Conservation (phyloP, 768 basidiomycete species). For the Phanerodontia chrysosporium region DNA sequence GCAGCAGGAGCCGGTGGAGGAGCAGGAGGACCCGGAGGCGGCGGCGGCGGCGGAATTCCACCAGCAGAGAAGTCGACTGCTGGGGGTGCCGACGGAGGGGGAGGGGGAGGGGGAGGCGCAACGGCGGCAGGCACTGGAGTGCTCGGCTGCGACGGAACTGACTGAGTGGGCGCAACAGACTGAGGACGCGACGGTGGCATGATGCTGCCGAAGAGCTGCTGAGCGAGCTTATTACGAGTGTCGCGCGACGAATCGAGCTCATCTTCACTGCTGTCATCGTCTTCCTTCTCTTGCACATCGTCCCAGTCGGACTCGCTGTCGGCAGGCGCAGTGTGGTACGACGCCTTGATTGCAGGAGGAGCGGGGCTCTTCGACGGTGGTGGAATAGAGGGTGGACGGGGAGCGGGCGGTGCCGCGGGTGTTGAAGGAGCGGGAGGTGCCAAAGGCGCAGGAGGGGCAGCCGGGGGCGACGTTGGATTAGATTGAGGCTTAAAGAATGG, state of each 20-base stretch:
- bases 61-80: slow-evolving; percentile 20
- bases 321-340: slow-evolving; percentile 58
- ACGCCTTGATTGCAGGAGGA: slow-evolving; percentile 47
- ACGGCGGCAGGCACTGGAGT: slow-evolving; percentile 28
- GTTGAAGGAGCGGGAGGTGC: neutral
- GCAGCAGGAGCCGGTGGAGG: slow-evolving; percentile 29
- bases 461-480: slow-evolving; percentile 31
- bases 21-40: slow-evolving; percentile 22
- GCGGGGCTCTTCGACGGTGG: slow-evolving; percentile 44
- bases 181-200: slow-evolving; percentile 54
- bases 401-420: no score
- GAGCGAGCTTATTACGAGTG: slow-evolving; percentile 68
- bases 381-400: slow-evolving; percentile 23
- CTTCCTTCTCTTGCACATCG: slow-evolving; percentile 67
- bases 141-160: slow-evolving; percentile 15
- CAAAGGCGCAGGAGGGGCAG: slow-evolving; percentile 24
- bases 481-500: slow-evolving; percentile 64
- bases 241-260: slow-evolving; percentile 65
- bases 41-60: neutral
- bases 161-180: slow-evolving; percentile 38
- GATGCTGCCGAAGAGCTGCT: slow-evolving; percentile 71
- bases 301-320: slow-evolving; percentile 81
- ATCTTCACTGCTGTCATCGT: slow-evolving; percentile 74
- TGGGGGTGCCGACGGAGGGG: slow-evolving; percentile 39
- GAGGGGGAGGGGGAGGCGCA: slow-evolving; percentile 32